Conservation (phyloP, 257 asterid genomes). For the Solanum okadae region DNA sequence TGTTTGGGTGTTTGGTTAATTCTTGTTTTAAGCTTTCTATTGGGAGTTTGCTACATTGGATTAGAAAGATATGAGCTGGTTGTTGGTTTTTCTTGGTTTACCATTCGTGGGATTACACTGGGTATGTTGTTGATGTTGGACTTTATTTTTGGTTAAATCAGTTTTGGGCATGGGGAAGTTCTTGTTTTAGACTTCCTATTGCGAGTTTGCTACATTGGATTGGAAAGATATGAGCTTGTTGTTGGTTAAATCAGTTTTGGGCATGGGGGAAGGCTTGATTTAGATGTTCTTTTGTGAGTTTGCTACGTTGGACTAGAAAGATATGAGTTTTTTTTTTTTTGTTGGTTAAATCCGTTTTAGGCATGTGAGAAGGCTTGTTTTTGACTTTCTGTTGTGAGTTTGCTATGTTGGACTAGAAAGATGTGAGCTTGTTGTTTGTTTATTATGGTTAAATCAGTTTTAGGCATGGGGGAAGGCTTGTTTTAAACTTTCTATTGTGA, state of each 20-base stretch:
- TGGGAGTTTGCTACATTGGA: not conserved
- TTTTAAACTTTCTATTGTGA: not conserved
- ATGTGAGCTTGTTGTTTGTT: not conserved
- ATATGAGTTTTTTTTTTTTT: not conserved
- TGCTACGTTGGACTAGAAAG: not conserved
- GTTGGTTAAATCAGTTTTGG: not conserved
- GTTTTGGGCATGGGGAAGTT: not conserved
- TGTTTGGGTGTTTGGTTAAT: not conserved
- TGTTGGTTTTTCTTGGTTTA: not conserved
- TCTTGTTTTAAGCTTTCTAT: not conserved
- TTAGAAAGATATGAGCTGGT: not conserved
- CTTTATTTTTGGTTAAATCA: not conserved
- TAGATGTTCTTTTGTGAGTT: not conserved
- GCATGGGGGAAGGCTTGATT: not conserved
- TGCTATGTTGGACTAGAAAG: not conserved
- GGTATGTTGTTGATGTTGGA: not conserved
- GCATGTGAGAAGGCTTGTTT: not conserved
- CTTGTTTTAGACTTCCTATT: not conserved
- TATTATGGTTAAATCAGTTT: not conserved
- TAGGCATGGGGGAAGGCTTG: not conserved
- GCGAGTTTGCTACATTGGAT: not conserved
- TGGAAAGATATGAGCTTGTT: not conserved
- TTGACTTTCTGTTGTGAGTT: not conserved
- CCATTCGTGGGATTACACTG: not conserved
- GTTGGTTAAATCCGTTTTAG: not conserved